These are phyloP conservation scores for Diplogelasinospora grovesii DNA, from an alignment of 495 filamentous ascomycete species.

Conservation along the genomic window DNA sequence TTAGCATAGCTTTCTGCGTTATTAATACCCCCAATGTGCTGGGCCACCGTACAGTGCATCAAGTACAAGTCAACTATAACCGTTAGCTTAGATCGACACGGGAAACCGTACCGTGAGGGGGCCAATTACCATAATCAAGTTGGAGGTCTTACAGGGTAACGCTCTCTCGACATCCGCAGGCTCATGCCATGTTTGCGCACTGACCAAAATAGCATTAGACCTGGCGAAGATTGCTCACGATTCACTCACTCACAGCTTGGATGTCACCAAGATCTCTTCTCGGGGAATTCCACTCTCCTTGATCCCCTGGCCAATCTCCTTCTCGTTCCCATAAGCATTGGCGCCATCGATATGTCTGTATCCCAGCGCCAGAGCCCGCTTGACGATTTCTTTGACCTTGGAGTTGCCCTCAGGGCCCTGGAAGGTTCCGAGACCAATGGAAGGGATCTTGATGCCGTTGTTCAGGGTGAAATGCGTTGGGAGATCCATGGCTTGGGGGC, in stretches of 20 bases:
- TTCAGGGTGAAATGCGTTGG: slow-evolving; percentile 15
- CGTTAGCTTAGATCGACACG: too few species aligned
- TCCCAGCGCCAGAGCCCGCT: slow-evolving; percentile 25
- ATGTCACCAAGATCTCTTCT: slow-evolving; percentile 32
- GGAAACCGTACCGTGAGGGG: too few species aligned
- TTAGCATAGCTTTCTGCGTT: slow-evolving; percentile 1
- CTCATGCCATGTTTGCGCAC: slow-evolving; percentile 25
- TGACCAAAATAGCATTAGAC: slow-evolving; percentile 6
- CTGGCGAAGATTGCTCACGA: background rate
- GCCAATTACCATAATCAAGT: slow-evolving; percentile 23
- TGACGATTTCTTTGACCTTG: slow-evolving; percentile 27
- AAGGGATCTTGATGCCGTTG: slow-evolving; percentile 20
- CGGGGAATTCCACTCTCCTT: slow-evolving; percentile 27
- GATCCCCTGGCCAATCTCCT: slow-evolving; percentile 34
- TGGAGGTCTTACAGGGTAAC: slow-evolving; percentile 19
- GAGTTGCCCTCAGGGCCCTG: slow-evolving; percentile 19
- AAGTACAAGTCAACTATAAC: slow-evolving; percentile 28
- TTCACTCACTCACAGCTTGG: slow-evolving; percentile 28
- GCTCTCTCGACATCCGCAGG: slow-evolving; percentile 25
- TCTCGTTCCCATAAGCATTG: slow-evolving; percentile 35
- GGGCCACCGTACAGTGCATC: slow-evolving; percentile 31
- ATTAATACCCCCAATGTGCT: too few species aligned
- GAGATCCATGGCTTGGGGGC: slow-evolving; percentile 9
- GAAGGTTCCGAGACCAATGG: slow-evolving; percentile 26
- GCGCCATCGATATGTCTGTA: slow-evolving; percentile 38